phyloP scores from a whole-genome alignment of 208 protist species.

The Acanthamoeba castellanii region DNA sequence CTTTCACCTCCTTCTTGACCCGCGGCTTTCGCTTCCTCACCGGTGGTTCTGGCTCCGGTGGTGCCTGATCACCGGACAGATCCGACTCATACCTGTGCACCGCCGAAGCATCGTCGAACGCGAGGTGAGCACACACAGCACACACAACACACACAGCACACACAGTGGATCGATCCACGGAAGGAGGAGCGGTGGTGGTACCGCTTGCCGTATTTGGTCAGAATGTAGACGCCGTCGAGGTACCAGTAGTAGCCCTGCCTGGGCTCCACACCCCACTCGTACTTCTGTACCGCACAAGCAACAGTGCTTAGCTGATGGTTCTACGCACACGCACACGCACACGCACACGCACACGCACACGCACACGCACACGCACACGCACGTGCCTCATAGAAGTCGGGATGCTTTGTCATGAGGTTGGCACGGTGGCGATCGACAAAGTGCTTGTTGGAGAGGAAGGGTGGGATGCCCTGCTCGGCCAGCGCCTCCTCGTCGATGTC shows the following conservation, averaged over 20 bases:
- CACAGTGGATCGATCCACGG: background rate
- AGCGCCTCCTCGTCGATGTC: background rate
- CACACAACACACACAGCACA: background rate
- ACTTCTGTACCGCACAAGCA: background rate
- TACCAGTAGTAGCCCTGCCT: conserved; percentile 52
- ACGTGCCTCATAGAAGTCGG: conserved; percentile 35
- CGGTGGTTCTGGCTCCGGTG: conserved; percentile 2
- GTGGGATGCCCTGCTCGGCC: conserved; percentile 9
- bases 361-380: background rate
- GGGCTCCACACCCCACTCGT: conserved; percentile 46
- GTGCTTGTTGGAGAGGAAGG: conserved; percentile 42
- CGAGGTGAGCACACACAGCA: background rate
- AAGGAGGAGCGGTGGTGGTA: background rate
- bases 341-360: too few species aligned
- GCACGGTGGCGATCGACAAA: conserved; percentile 30
- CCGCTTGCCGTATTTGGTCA: conserved; percentile 58
- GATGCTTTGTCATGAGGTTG: conserved; percentile 52
- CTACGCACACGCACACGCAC: background rate
- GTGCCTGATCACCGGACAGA: conserved; percentile 20
- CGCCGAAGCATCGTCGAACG: background rate
- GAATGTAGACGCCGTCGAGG: conserved; percentile 24
- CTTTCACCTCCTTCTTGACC: background rate
- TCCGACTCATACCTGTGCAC: background rate
- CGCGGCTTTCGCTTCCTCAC: background rate
- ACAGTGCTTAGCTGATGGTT: background rate